Percentiles rank a stretch among this genome's conserved stretches.
Conservation (phyloP, 768 basidiomycete genomes). For the Naematelia aurantialba region DNA sequence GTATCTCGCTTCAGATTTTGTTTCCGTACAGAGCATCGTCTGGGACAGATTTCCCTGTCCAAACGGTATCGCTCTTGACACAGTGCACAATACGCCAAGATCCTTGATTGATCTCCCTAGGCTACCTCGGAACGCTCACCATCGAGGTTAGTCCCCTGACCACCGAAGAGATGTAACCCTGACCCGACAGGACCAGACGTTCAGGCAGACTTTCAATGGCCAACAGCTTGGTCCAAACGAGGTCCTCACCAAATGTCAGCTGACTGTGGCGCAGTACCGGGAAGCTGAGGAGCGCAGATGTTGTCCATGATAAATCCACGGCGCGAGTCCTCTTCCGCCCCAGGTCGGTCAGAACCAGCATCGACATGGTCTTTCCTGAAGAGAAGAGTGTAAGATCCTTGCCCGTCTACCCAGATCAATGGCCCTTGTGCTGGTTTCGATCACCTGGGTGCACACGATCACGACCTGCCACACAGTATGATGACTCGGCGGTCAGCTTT, state of each 20-base stretch:
- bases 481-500: too few relatives aligned
- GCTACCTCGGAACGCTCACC: conserved; percentile 45
- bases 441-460: neutral
- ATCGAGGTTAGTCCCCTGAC: conserved; percentile 33
- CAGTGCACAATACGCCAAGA: too few relatives aligned
- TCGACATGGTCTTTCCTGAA: conserved; percentile 39
- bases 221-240: conserved; percentile 44
- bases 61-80: too few relatives aligned
- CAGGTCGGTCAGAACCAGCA: conserved; percentile 32
- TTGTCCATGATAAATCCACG: conserved; percentile 39
- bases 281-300: conserved; percentile 18
- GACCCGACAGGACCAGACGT: conserved; percentile 31
- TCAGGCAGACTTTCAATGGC: conserved; percentile 44
- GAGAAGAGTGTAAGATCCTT: conserved; percentile 30
- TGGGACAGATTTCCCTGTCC: too few relatives aligned
- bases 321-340: conserved; percentile 44
- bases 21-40: too few relatives aligned
- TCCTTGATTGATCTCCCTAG: conserved; percentile 21
- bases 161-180: neutral
- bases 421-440: neutral
- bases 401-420: neutral
- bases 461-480: too few relatives aligned
- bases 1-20: too few relatives aligned
- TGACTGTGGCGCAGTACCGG: neutral
- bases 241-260: conserved; percentile 40